Base-by-base conservation (phyloP, 768 basidiomycete species). In the Leucocoprinus sp. region DNA sequence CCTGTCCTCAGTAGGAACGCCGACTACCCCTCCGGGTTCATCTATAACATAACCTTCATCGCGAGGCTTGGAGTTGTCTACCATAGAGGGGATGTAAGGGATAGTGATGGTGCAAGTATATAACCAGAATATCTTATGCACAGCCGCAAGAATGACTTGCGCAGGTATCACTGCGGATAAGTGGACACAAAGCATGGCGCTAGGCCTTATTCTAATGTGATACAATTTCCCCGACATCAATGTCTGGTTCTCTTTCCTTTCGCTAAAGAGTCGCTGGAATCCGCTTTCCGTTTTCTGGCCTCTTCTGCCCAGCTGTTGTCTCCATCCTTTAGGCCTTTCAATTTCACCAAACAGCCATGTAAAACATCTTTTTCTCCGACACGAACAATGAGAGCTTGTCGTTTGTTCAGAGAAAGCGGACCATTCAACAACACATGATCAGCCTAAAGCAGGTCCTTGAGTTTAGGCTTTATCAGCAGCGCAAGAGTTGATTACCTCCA, bases 311-410 rank as follows among this genome's bases (percentile, higher is more conserved):
- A 23, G 35, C 18, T 24, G 22, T 21, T 33, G 14, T 33, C 37
- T 22, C 24, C 18, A 19, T 40, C 41, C 33, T 38, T 48, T 21
- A 48, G 17, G 18, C 26, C 46, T 15, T 51, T 42, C 21, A 66
- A 24, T 39, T 57, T 60, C 12, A 52, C 44, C 23, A 64, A 42
- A n/a, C 52, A 45, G 6, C 52, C 56, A 6, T 53, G 44, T 43
- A 93, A 55, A 9, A 92, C 79, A 18, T 73, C 64, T 64, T 91
- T 91, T 66, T 93, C 91, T 3, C 87, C 86, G 8, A 88, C 58
- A 27, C 91, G 73, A 9, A 92, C 87, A 37, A 85, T 64, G 6
- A 82, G 57, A 1, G 91, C 90, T 48, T 80, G 68, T 48, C 67
- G 68, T 54, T 69, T 73, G 52, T 79, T 77, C 42, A 65, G 46